These are phyloP conservation scores for Cryptococcus jaspeensis DNA, from an alignment of 1,284 basidiomycete species.

Conservation along the genomic window DNA sequence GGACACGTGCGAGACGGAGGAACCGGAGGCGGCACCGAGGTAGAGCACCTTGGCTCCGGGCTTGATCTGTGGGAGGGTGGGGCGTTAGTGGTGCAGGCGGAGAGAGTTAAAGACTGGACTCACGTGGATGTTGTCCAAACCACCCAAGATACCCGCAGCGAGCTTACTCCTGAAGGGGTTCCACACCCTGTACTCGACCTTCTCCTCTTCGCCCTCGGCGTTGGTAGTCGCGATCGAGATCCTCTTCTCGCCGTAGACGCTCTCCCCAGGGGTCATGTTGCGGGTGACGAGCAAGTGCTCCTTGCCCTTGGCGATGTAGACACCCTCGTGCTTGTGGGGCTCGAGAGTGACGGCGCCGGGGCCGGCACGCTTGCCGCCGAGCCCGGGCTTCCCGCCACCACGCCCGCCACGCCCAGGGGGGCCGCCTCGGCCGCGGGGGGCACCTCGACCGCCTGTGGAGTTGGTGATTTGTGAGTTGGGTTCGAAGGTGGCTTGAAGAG, in stretches of 20 bases:
- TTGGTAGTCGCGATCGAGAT: slow-evolving; percentile 73
- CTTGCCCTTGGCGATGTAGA: slow-evolving; percentile 89
- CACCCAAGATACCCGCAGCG: slow-evolving; percentile 94
- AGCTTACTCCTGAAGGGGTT: slow-evolving; percentile 98
- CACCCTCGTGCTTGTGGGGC: slow-evolving; percentile 89
- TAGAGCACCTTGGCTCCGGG: slow-evolving; percentile 97
- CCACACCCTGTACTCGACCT: slow-evolving; percentile 98
- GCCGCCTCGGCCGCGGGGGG: slow-evolving; percentile 51
- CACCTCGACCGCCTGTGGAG: slow-evolving; percentile 31
- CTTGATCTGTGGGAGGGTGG: slow-evolving; percentile 57
- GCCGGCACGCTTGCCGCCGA: slow-evolving; percentile 58
- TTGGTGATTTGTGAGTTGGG: background rate
- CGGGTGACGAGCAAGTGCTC: slow-evolving; percentile 97
- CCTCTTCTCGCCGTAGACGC: slow-evolving; percentile 98
- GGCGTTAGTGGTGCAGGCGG: background rate
- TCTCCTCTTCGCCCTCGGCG: slow-evolving; percentile 66
- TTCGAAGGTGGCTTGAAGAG: background rate
- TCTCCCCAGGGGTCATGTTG: slow-evolving; percentile 95
- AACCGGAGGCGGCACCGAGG: slow-evolving; percentile 90
- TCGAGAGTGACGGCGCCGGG: slow-evolving; percentile 88
- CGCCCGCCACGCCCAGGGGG: slow-evolving; percentile 53
- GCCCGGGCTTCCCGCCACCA: slow-evolving; percentile 55
- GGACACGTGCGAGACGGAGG: slow-evolving; percentile 96
- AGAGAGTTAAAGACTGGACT: slow-evolving; percentile 17
- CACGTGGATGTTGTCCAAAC: slow-evolving; percentile 84